Evolutionary conservation across 495 filamentous ascomycete species (phyloP), one percentile per base, ranked within the genome.

Genomic region (Cenococcum geophilum): DNA sequence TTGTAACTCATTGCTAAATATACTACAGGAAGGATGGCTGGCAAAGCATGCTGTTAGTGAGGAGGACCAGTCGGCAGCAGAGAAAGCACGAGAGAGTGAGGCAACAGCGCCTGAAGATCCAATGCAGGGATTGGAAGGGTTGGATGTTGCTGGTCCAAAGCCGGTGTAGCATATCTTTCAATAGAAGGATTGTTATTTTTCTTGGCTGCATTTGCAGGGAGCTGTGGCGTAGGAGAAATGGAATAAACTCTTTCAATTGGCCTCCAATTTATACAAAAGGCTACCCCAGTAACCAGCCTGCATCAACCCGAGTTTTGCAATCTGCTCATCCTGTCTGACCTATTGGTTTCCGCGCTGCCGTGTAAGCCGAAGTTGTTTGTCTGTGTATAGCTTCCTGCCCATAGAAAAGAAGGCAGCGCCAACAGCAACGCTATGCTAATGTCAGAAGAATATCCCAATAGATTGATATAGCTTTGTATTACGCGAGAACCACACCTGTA

Each of bases 111-210:
- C 84, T 0, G 83, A 87, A 63, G 92, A 97, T 75, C 91, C 93
- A 8, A 97, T 97, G 93, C 89, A 95, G 74, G 91, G 92, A 21
- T 79, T 97, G 9, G 91, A 97, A 72, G 89, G 91, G 43, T 78
- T 96, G 54, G 93, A 96, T 74, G 88, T 96, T 68, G 93, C 93
- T 51, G 93, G 93, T 34, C 93, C 93, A 18, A 90, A 89, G 71
- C 87, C 84, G 35, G 60, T 21, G 37, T 66, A 56, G 62, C 16
- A 10, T 53, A 18, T 57, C 57, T 47, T 36, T 34, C 21, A 4
- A 16, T 42, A 25, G 36, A 10, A 11, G 22, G 47, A 14, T 58
- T 21, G 32, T 23, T 49, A 20, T 48, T 40, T 42, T 32, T 32
- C 27, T 32, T 32, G 6, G 55, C 32, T 43, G 50, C 25, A 22